These are phyloP conservation scores for Rhizopogon vesiculosus DNA, from an alignment of 768 basidiomycete genomes.

Conservation along the genomic window DNA sequence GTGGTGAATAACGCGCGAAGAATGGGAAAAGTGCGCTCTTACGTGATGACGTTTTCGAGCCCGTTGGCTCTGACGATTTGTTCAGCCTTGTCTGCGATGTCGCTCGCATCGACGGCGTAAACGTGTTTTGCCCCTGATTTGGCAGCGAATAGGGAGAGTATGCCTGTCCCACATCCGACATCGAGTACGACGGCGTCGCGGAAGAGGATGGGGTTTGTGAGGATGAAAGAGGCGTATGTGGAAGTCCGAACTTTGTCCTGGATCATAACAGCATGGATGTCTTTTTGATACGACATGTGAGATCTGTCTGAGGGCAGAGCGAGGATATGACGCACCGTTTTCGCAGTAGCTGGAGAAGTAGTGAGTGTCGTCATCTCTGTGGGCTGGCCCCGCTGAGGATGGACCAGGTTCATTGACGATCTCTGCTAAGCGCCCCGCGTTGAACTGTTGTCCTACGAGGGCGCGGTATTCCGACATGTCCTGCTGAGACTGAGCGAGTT, in stretches of 20 bases:
- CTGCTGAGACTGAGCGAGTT: conserved; percentile 52
- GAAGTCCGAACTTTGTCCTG: conserved; percentile 92
- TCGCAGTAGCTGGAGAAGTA: conserved; percentile 90
- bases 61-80: conserved; percentile 77
- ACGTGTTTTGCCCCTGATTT: conserved; percentile 86
- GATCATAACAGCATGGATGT: conserved; percentile 96
- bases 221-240: conserved; percentile 88
- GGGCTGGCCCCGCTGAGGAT: conserved; percentile 18
- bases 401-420: conserved; percentile 32
- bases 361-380: conserved; percentile 84
- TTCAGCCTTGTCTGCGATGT: conserved; percentile 71
- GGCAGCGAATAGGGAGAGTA: conserved; percentile 87
- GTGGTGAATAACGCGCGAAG: background rate
- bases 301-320: too few species aligned
- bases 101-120: conserved; percentile 88
- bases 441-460: conserved; percentile 51
- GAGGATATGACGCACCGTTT: conserved; percentile 53
- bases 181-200: conserved; percentile 85
- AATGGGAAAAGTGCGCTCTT: conserved; percentile 8
- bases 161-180: conserved; percentile 95
- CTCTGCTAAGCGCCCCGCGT: conserved; percentile 40
- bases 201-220: conserved; percentile 78
- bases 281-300: conserved; percentile 32
- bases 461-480: conserved; percentile 60
- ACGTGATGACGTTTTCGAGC: conserved; percentile 67